Conservation (phyloP, 495 filamentous ascomycete genomes). For the Trichoderma virens region DNA sequence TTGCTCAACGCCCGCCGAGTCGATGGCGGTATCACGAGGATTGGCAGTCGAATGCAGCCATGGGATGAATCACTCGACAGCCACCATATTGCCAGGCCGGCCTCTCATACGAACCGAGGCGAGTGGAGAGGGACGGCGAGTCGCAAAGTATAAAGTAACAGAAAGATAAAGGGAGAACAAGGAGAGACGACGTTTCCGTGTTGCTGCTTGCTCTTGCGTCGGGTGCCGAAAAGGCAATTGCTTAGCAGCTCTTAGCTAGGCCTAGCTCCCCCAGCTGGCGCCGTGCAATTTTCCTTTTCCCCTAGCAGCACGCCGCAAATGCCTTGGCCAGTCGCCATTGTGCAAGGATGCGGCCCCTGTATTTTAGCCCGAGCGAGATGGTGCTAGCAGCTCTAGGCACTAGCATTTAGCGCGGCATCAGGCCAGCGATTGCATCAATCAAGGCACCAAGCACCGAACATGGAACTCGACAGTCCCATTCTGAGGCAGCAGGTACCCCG, state of each 20-base stretch:
- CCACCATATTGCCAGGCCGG: background rate
- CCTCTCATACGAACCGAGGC: background rate
- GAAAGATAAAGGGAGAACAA: background rate
- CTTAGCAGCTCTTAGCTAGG: background rate
- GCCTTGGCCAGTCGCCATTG: background rate
- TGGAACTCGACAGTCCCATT: too few relatives aligned
- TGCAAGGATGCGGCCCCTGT: background rate
- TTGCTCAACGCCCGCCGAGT: background rate
- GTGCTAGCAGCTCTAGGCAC: background rate
- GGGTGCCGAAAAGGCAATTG: constrained; percentile 8
- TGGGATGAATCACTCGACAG: background rate
- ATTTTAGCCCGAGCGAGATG: background rate
- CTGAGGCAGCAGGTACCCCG: too few relatives aligned
- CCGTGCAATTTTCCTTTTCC: constrained; percentile 3
- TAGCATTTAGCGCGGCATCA: background rate
- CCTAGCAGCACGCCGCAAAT: background rate
- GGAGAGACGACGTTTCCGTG: background rate
- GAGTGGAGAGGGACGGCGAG: background rate
- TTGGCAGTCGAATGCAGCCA: constrained; percentile 2
- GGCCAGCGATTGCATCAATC: background rate
- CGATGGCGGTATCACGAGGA: constrained; percentile 1
- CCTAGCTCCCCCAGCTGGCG: background rate
- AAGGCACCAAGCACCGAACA: background rate
- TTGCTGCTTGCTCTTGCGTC: background rate
- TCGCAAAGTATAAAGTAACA: constrained; percentile 1